Evolutionary conservation across 2,329 filamentous ascomycete genomes (phyloP).

Genomic region (Pseudogymnoascus sp.): DNA sequence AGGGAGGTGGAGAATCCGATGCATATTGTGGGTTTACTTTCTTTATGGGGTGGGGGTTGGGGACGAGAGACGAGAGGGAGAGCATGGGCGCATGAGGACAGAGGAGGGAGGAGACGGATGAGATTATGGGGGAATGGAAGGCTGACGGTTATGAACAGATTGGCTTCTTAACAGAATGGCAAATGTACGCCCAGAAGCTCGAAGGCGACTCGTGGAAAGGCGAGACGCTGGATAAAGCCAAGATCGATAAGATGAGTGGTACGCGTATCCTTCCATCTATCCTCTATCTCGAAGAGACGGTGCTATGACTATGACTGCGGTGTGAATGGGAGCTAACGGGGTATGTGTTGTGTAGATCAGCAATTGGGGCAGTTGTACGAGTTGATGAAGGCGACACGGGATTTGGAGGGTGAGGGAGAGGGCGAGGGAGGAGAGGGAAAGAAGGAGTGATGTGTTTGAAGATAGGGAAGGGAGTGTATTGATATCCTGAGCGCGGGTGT

Average conservation of each 20-base stretch:
- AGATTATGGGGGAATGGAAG: neutral
- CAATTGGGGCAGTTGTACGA: constrained; percentile 92
- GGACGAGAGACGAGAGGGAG: too few relatives aligned
- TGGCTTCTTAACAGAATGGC: constrained; percentile 94
- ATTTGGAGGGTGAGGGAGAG: neutral
- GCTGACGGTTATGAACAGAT: constrained; percentile 51
- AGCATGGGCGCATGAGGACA: too few relatives aligned
- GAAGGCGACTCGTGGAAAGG: constrained; percentile 82
- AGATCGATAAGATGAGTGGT: constrained; percentile 94
- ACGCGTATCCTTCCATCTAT: constrained; percentile 29
- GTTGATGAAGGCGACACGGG: constrained; percentile 65
- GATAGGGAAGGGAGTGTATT: neutral
- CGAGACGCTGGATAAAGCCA: constrained; percentile 72
- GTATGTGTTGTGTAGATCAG: constrained; percentile 53
- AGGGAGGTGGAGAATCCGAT: constrained; percentile 78
- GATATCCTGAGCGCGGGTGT: neutral
- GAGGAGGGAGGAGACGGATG: too few relatives aligned
- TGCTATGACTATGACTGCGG: neutral
- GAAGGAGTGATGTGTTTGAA: neutral
- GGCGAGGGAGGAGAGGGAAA: neutral
- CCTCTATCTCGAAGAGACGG: neutral
- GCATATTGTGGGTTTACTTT: constrained; percentile 61
- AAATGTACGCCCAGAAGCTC: constrained; percentile 84
- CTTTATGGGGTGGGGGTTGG: neutral
- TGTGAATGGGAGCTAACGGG: neutral